Evolutionary conservation across 345 rosid genomes (phyloP), one percentile per base, ranked within the genome.

Genomic region (Lepidium sativum): DNA sequence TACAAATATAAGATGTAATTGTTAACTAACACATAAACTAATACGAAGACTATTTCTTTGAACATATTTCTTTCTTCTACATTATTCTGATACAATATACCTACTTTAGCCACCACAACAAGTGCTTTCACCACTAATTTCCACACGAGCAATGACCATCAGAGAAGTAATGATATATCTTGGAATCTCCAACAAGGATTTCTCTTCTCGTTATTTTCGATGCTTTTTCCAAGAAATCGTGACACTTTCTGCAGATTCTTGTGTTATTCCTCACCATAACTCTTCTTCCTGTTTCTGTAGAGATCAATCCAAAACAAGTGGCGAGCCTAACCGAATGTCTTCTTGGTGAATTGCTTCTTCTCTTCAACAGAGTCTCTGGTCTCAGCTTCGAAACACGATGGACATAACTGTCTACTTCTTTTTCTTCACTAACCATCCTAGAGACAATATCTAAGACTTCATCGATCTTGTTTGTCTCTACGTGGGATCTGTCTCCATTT

Each of bases 181-280:
- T 83, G 20, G 77, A 60, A 58, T 86, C 94, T 11, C 84, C 73
- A 0, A 84, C 79, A 44, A 86, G 41, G 8, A 88, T 77, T 69
- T 84, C 84, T 74, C 96, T 83, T 44, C 56, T 65, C 41, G 79
- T 68, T 38, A 76, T 13, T 47, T 65, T 33, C 0, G 91, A 89
- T 5, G 75, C 74, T 67, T 75, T 86, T 78, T 87, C 79, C 31
- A 77, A 81, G 23, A 74, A 68, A 49, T 34, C 64, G 50, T 89
- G 95, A 76, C 95, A 87, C 60, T 76, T 75, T 66, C 81, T 76
- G 11, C 95, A 90, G 54, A 87, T 82, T 79, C 97, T 80, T 2
- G 74, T 82, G 79, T 77, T 90, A 61, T 78, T 82, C 60, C 81
- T 81, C 32, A 85, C 79, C 42, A 77, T 55, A 64, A 87, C 76